These are phyloP conservation scores for Parmelia sp. DNA, from an alignment of 495 filamentous ascomycete species.

Conservation along the genomic window DNA sequence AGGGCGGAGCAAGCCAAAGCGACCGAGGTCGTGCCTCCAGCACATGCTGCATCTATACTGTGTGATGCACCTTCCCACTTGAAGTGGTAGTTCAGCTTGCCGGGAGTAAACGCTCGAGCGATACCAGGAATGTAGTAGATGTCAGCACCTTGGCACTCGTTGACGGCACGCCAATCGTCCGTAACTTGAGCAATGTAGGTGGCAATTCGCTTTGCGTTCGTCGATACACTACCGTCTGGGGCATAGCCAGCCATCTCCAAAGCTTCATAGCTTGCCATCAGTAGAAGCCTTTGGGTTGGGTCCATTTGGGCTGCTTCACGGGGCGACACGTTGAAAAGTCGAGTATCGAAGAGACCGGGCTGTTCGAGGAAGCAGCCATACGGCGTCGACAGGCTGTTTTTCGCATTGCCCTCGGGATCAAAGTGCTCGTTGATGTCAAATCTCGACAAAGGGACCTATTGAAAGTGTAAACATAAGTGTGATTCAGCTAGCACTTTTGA, in stretches of 20 bases:
- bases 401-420: background rate
- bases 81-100: background rate
- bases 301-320: conserved; percentile 37
- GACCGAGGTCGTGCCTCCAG: background rate
- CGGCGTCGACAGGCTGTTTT: background rate
- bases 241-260: conserved; percentile 35
- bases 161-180: conserved; percentile 35
- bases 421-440: background rate
- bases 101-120: background rate
- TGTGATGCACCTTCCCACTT: background rate
- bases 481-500: background rate
- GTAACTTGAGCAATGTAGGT: conserved; percentile 32
- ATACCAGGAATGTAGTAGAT: background rate
- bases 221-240: conserved; percentile 27
- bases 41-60: background rate
- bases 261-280: conserved; percentile 35
- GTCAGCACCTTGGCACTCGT: conserved; percentile 27
- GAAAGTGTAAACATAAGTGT: background rate
- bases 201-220: conserved; percentile 29
- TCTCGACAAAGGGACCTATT: background rate
- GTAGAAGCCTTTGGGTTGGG: conserved; percentile 32
- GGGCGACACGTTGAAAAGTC: conserved; percentile 33
- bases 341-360: background rate
- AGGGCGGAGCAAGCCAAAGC: background rate
- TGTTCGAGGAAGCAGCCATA: background rate